Conservation (phyloP, 139 green algal species). For the Coelastrella sp. region DNA sequence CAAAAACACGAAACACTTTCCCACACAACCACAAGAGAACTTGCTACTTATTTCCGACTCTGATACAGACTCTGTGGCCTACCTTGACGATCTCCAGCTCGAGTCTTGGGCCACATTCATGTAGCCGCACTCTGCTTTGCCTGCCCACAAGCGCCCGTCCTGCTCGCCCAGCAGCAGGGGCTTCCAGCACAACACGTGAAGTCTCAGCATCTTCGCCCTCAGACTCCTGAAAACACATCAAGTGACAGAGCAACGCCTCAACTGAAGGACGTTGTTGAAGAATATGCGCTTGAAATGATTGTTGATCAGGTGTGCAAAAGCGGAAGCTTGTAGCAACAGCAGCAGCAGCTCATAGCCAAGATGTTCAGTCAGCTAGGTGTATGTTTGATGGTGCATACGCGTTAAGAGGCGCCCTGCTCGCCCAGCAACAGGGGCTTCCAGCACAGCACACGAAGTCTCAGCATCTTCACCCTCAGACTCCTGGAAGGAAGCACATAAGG, state of each 20-base stretch:
- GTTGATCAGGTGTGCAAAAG: too few species aligned
- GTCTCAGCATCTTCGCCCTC: conserved; percentile 88
- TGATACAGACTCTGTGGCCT: neutral
- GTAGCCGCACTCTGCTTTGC: conserved; percentile 82
- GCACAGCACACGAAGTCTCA: conserved; percentile 69
- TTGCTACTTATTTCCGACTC: too few species aligned
- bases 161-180: neutral
- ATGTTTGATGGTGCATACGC: too few species aligned
- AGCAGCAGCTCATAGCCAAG: too few species aligned
- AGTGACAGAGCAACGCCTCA: too few species aligned
- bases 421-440: conserved; percentile 2
- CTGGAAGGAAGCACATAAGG: conserved; percentile 51
- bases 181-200: conserved; percentile 62
- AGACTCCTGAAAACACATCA: conserved; percentile 74
- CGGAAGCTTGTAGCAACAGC: too few species aligned
- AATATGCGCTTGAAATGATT: too few species aligned
- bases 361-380: too few species aligned
- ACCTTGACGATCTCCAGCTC: conserved; percentile 95
- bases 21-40: too few species aligned
- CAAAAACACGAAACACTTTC: too few species aligned
- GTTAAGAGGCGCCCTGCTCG: neutral
- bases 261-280: too few species aligned
- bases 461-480: conserved; percentile 92
- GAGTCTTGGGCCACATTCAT: conserved; percentile 92
- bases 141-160: conserved; percentile 5